Conservation (phyloP, 805 yeast genomes). For the Pichia occidentalis region DNA sequence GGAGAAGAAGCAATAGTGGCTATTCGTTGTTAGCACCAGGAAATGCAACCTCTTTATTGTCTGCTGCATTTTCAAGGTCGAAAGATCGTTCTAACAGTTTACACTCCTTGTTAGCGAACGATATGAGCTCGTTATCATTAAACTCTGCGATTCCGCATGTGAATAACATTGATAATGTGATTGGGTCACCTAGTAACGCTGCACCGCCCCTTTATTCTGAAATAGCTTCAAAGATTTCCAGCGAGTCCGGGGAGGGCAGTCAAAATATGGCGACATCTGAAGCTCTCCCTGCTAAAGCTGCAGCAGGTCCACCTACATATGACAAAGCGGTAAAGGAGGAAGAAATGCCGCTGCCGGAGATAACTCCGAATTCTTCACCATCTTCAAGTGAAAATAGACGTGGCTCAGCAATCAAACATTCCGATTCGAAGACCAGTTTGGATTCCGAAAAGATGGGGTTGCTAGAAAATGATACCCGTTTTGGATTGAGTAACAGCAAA, state of each 20-base stretch:
- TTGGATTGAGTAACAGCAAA: too few species aligned
- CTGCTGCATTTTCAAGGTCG: slow-evolving; percentile 11
- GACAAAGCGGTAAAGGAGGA: too few species aligned
- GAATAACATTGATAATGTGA: slow-evolving; percentile 9
- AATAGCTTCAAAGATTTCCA: too few species aligned
- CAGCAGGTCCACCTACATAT: too few species aligned
- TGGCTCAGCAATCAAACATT: too few species aligned
- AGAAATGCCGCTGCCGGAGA: too few species aligned
- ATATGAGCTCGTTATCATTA: slow-evolving; percentile 2
- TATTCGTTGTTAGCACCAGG: background rate
- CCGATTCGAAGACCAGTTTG: slow-evolving; percentile 20
- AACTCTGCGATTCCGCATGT: background rate
- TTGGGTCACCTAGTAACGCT: background rate
- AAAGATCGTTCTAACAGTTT: slow-evolving; percentile 6
- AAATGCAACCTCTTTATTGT: slow-evolving; percentile 8
- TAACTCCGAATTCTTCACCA: too few species aligned
- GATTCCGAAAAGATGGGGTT: slow-evolving; percentile 20
- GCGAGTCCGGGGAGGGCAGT: too few species aligned
- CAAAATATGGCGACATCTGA: too few species aligned
- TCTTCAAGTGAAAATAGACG: too few species aligned
- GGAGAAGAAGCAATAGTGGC: slow-evolving; percentile 5
- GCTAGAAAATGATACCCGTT: slow-evolving; percentile 20
- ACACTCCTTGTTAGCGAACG: slow-evolving; percentile 5
- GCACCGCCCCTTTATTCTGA: too few species aligned
- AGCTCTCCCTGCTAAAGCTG: too few species aligned